Conservation (phyloP, 495 filamentous ascomycete species). For the Neurospora sp. region DNA sequence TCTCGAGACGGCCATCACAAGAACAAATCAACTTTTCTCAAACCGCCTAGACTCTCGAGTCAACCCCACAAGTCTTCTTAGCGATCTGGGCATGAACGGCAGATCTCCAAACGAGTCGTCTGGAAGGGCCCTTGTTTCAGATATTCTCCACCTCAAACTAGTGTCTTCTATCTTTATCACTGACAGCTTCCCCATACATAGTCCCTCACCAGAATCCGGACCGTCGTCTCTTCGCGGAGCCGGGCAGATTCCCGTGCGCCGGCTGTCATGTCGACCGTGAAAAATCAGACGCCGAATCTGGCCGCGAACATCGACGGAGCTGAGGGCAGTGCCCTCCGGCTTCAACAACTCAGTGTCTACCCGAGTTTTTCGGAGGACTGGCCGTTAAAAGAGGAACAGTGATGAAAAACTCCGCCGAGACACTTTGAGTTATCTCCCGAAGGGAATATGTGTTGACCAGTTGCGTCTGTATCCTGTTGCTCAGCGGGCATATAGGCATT, state of each 20-base stretch:
- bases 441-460: neutral
- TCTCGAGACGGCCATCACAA: no score
- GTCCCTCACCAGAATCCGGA: neutral
- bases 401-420: neutral
- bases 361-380: neutral
- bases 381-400: neutral
- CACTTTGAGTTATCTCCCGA: neutral
- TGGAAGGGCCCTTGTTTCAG: neutral
- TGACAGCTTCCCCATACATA: neutral
- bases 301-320: neutral
- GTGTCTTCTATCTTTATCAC: neutral
- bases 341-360: neutral
- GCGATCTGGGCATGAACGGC: neutral
- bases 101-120: neutral
- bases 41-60: no score
- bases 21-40: no score
- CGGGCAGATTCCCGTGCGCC: neutral
- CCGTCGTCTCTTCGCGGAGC: neutral
- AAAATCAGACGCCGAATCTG: neutral
- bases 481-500: neutral
- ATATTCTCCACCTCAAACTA: neutral
- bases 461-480: neutral
- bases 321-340: neutral
- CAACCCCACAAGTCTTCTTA: no score
- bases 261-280: neutral